phyloP scores from a whole-genome alignment of 2,329 filamentous ascomycete genomes.

The Fusarium sp. region DNA sequence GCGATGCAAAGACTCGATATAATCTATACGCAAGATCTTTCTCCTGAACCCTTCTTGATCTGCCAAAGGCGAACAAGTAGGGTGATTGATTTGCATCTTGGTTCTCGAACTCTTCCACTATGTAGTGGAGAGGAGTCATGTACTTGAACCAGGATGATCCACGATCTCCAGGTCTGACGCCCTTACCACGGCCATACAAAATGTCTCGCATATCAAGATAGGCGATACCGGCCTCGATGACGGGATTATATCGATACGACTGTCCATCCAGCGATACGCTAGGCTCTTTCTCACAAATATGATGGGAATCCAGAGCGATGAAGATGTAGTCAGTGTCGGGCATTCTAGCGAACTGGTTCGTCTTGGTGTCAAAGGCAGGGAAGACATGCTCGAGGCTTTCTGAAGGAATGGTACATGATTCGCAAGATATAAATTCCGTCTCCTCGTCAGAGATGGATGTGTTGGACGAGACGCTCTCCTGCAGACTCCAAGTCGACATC shows the following conservation, averaged over 20 bases:
- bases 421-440: neutral
- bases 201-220: slow-evolving; percentile 24
- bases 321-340: slow-evolving; percentile 12
- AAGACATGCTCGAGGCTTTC: neutral
- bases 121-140: slow-evolving; percentile 21
- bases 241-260: neutral
- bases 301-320: slow-evolving; percentile 11
- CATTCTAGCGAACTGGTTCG: neutral
- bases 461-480: neutral
- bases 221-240: slow-evolving; percentile 13
- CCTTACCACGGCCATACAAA: neutral
- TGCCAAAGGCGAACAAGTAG: slow-evolving; percentile 23
- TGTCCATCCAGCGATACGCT: neutral
- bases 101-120: slow-evolving; percentile 12
- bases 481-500: neutral
- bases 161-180: slow-evolving; percentile 6
- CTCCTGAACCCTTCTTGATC: slow-evolving; percentile 10
- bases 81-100: neutral
- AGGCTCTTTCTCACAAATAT: neutral
- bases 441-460: neutral
- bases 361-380: neutral
- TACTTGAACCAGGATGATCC: slow-evolving; percentile 27
- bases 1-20: neutral
- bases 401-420: neutral
- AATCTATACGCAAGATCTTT: neutral